Evolutionary conservation across 805 yeast species (phyloP).

Genomic region (Candida methanosorbosa): DNA sequence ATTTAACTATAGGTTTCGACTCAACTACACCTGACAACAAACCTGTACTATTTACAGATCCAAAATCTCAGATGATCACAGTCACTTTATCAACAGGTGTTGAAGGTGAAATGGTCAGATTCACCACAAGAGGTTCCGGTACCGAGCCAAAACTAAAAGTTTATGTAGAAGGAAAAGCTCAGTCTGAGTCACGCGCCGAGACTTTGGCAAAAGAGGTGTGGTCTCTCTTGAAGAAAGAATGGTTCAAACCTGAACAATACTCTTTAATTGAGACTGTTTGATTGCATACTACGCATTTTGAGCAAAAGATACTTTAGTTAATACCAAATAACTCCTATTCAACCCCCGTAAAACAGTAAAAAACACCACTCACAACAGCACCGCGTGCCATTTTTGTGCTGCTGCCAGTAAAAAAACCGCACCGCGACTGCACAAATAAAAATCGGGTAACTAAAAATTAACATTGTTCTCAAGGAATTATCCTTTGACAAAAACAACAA

Average conservation of each 20-base stretch:
- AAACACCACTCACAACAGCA: no score
- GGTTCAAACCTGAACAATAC: slow-evolving; percentile 59
- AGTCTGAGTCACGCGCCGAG: slow-evolving; percentile 36
- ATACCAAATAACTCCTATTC: no score
- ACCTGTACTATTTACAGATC: slow-evolving; percentile 66
- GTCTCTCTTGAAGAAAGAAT: slow-evolving; percentile 44
- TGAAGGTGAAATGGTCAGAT: slow-evolving; percentile 38
- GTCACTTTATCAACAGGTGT: slow-evolving; percentile 30
- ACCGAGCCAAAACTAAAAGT: slow-evolving; percentile 94
- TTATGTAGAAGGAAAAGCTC: slow-evolving; percentile 71
- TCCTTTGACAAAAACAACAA: no score
- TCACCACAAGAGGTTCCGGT: slow-evolving; percentile 91
- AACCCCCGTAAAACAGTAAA: no score
- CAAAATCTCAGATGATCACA: slow-evolving; percentile 82
- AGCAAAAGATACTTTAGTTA: no score
- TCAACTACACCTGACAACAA: slow-evolving; percentile 47
- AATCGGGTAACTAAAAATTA: no score
- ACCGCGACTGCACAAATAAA: no score
- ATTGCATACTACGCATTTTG: no score
- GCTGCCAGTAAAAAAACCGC: no score
- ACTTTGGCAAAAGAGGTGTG: slow-evolving; percentile 57
- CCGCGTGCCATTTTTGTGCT: no score
- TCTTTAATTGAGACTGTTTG: slow-evolving; percentile 28
- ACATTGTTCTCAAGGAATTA: no score
- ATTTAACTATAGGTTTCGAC: slow-evolving; percentile 76